Evolutionary conservation across 2,329 filamentous ascomycete species (phyloP), one percentile per base, ranked within the genome.

Genomic region (Cytospora paraplurivora): DNA sequence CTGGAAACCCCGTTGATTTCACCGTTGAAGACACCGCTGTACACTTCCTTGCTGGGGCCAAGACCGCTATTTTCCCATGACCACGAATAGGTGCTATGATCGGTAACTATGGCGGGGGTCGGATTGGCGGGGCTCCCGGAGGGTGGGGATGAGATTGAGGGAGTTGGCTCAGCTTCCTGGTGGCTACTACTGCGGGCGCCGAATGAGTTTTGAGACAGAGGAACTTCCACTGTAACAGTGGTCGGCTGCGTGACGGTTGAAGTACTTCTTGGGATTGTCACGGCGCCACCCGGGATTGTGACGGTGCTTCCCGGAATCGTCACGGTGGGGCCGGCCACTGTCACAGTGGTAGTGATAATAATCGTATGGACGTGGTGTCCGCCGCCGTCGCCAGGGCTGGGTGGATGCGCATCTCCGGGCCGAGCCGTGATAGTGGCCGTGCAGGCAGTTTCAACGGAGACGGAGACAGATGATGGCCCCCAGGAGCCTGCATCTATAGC

Each of bases 301-400:
- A 55, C 12, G 3, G 38, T 54, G 0, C 11, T 54, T 1, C 50
- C 58, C n/a, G 58, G 58, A 12, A 33, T 17, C 5, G 58, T 60
- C 1, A 60, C 5, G 2, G 58, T 54, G 7, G 34, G 44, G 2
- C 58, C 58, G 50, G 50, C 21, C 8, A 17, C 32, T 15, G 50
- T 52, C 27, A 52, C 50, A 27, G 50, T 61, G 51, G 47, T 21
- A 12, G 59, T 61, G 51, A 35, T 21, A 12, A 51, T 61, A 5
- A 61, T 33, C 7, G 59, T 61, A 17, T 1, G 2, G 32, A 55
- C 32, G 35, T 44, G 37, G 47, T 11, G 38, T 34, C 47, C 52
- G 15, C 49, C 49, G 7, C 57, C 49, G 11, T 44, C 38, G 32
- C 32, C 57, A 7, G 17, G 27, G 1, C 32, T 37, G 35, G 35